These are phyloP conservation scores for Lactarius pseudohatsudake DNA, from an alignment of 768 basidiomycete species.

Conservation along the genomic window DNA sequence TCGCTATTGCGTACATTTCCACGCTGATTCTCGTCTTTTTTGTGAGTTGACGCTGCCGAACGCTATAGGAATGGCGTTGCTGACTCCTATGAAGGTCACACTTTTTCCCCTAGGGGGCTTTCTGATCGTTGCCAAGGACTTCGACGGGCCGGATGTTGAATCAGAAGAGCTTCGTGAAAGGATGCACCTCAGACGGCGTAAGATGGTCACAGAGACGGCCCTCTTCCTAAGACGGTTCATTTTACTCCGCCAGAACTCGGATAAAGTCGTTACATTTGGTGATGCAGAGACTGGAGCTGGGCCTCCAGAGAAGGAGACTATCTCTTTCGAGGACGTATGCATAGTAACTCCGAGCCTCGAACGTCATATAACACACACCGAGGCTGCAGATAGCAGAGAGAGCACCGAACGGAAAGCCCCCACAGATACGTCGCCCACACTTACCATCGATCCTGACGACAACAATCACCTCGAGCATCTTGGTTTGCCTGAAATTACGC, in stretches of 20 bases:
- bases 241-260: not conserved
- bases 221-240: not conserved
- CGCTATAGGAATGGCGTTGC: not conserved
- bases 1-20: conserved; percentile 67
- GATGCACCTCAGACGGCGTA: conserved; percentile 41
- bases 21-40: conserved; percentile 60
- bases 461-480: not conserved
- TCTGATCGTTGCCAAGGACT: conserved; percentile 59
- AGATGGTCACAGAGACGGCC: conserved; percentile 18
- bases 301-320: not conserved
- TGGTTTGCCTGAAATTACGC: not conserved
- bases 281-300: conserved; percentile 1
- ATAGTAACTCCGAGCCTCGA: not conserved
- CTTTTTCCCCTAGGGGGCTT: conserved; percentile 65
- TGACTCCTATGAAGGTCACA: conserved; percentile 45
- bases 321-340: not conserved
- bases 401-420: not conserved
- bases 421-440: not conserved
- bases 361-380: not conserved
- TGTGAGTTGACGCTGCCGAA: conserved; percentile 38
- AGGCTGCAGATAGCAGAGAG: not conserved
- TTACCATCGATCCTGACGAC: conserved; percentile 16
- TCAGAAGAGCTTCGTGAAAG: conserved; percentile 53
- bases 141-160: conserved; percentile 60
- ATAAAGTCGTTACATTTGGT: not conserved